Evolutionary conservation across 192 early-diverging fungal species (phyloP).

Genomic region (Gigaspora rosea): DNA sequence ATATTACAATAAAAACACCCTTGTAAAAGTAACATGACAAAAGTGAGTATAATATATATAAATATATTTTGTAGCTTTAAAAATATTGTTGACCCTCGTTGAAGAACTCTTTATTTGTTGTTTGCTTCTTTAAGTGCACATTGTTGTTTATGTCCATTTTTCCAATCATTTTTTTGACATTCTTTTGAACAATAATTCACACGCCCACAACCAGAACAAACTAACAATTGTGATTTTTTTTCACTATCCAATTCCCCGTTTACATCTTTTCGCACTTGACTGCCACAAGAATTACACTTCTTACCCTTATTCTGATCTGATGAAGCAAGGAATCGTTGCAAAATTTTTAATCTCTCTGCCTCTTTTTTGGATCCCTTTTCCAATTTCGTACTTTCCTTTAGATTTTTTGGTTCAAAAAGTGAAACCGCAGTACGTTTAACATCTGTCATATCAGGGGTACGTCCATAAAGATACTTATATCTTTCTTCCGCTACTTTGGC

Average conservation of each 20-base stretch:
- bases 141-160: constrained; percentile 49
- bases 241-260: constrained; percentile 33
- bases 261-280: constrained; percentile 33
- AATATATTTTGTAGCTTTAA: not conserved
- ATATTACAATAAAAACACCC: not conserved
- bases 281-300: constrained; percentile 39
- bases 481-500: constrained; percentile 56
- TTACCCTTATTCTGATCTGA: constrained; percentile 17
- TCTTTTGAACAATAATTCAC: constrained; percentile 62
- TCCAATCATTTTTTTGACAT: constrained; percentile 61
- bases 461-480: constrained; percentile 58
- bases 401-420: constrained; percentile 37
- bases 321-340: constrained; percentile 34
- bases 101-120: not conserved
- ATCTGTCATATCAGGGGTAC: constrained; percentile 49
- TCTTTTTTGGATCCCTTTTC: constrained; percentile 27
- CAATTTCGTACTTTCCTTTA: not conserved
- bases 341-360: constrained; percentile 23
- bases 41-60: not conserved
- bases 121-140: constrained; percentile 30
- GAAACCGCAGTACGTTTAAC: constrained; percentile 51
- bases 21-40: not conserved
- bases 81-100: not conserved
- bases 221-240: constrained; percentile 37
- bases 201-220: constrained; percentile 54